These are phyloP conservation scores for Penicillium sp. DNA, from an alignment of 2,329 filamentous ascomycete species.

Conservation along the genomic window DNA sequence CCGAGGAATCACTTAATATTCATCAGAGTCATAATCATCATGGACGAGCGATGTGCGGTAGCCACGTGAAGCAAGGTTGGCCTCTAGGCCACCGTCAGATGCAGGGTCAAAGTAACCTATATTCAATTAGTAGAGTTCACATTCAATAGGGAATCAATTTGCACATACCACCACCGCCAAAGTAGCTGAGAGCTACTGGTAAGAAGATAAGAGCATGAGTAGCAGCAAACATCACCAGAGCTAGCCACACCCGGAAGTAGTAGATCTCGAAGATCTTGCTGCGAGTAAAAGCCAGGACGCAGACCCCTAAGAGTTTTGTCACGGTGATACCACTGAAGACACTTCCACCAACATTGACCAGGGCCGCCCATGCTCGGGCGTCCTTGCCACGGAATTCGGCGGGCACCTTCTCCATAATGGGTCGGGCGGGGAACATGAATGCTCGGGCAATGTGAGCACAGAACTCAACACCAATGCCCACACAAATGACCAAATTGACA, in stretches of 20 bases:
- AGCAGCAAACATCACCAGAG: conserved; percentile 84
- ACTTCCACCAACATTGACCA: conserved; percentile 90
- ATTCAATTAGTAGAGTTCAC: conserved; percentile 13
- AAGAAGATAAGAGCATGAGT: conserved; percentile 87
- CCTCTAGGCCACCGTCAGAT: conserved; percentile 81
- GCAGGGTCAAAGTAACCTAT: conserved; percentile 83
- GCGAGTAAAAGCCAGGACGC: conserved; percentile 86
- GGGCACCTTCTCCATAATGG: conserved; percentile 76
- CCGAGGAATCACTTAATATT: conserved; percentile 41
- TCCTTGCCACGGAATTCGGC: conserved; percentile 77
- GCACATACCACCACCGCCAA: conserved; percentile 70
- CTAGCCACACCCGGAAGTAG: conserved; percentile 96
- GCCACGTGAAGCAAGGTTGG: conserved; percentile 76
- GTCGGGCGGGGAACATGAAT: conserved; percentile 86
- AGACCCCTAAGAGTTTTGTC: conserved; percentile 90
- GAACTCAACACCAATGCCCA: conserved; percentile 95
- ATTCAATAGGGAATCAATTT: not conserved
- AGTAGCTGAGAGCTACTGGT: conserved; percentile 80
- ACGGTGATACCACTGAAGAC: conserved; percentile 96
- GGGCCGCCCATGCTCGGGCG: conserved; percentile 83
- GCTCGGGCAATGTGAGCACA: conserved; percentile 95
- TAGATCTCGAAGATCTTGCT: conserved; percentile 99
- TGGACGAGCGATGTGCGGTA: conserved; percentile 76
- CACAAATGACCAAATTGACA: conserved; percentile 94
- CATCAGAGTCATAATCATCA: conserved; percentile 72